A percentile compares a stretch with the other conserved stretches of the same genome.
These are phyloP conservation scores for Adansonia madagascariensis DNA, from an alignment of 441 rosid species.

Conservation along the genomic window DNA sequence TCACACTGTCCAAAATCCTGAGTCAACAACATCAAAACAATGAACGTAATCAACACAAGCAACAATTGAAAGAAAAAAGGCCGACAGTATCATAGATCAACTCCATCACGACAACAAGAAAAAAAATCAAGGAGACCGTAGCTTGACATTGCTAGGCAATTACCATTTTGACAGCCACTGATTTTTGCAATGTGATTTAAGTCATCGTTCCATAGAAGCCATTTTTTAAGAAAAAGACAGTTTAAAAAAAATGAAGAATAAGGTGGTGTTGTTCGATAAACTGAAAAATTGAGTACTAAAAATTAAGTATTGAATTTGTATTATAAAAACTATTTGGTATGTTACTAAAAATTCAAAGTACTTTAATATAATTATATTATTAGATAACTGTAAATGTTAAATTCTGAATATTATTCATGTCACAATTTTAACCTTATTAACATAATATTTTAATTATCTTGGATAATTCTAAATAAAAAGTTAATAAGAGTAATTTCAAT, in stretches of 20 bases:
- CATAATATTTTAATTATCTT: not conserved
- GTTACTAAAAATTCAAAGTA: not conserved
- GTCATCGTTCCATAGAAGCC: not conserved
- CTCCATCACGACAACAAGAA: not conserved
- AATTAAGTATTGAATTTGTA: not conserved
- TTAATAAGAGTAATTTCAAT: not conserved
- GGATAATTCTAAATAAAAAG: not conserved
- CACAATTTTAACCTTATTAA: not conserved
- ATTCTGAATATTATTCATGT: not conserved
- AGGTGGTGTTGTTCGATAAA: not conserved
- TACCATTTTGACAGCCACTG: not conserved
- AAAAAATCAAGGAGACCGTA: not conserved
- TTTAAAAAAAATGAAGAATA: not conserved
- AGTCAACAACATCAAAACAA: conserved; percentile 30
- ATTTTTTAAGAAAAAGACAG: not conserved
- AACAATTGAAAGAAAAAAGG: not conserved
- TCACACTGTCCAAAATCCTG: conserved; percentile 99
- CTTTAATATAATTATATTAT: not conserved
- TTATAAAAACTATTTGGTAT: not conserved
- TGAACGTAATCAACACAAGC: conserved; percentile 18
- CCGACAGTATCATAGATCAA: not conserved
- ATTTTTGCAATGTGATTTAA: not conserved
- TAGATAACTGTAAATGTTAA: not conserved
- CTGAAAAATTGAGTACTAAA: not conserved
- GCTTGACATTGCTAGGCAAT: not conserved